Base-by-base conservation (phyloP, 176 grass and related monocot genomes). In the Metroxylon sagu region DNA sequence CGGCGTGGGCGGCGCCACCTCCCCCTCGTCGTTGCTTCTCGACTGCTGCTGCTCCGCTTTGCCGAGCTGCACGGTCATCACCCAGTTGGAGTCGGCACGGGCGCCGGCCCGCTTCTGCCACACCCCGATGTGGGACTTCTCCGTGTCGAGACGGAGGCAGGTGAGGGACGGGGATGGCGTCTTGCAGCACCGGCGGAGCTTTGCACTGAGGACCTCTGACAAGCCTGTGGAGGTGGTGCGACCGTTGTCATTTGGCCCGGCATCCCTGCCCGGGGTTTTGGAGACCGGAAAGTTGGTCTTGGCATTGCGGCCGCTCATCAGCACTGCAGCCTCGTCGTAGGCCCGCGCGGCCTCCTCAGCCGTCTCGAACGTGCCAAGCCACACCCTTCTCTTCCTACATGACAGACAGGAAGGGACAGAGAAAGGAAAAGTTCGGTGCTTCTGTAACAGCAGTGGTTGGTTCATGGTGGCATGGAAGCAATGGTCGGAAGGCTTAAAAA, bases 111-210 rank as follows among this genome's bases (percentile, higher is more conserved):
- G 88, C 74, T 99, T 99, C 85, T 99, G 94, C 94, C 94, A 99
- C 18, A 99, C 87, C 54, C 94, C 94, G 71, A 99, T 99, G 81
- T 99, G 94, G 67, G 94, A 99, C 64, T 89, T 99, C 70, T 99
- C 94, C 14, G 82, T 76, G 87, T 99, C 94, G 49, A 99, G 87
- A 57, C 94, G 83, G 48, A 99, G 87, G 84, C 94, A 99, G 48
- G 94, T 99, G 59, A 99, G 87, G 18, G 94, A 99, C 6, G 94
- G 88, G 2, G 88, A 91, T 1, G 94, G 94, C 18, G 88, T 78
- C 79, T 84, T 89, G 84, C 88, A 99, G 69, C 94, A 89, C 67
- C 85, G 89, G 60, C 94, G 87, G 48, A 99, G 85, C 69, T 99
- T 99, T 60, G 94, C 94, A 35, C 88, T 93, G 59, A 99, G 94